These are phyloP conservation scores for Cairneyella variabilis DNA, from an alignment of 495 filamentous ascomycete genomes.

Conservation along the genomic window DNA sequence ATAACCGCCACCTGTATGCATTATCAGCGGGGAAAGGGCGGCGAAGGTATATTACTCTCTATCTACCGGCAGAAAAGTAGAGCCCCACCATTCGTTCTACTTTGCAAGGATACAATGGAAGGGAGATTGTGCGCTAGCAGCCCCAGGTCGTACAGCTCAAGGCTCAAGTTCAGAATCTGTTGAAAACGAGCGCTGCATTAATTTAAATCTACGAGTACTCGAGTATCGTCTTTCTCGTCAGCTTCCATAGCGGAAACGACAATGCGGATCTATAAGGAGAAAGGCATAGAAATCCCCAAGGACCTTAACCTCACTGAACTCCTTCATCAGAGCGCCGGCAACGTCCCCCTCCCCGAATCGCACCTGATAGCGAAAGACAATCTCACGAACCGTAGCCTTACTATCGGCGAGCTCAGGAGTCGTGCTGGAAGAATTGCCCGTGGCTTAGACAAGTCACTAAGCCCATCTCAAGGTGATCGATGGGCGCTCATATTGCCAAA, in stretches of 20 bases:
- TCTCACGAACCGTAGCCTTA: slow-evolving; percentile 34
- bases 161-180: background rate
- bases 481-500: slow-evolving; percentile 36
- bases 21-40: background rate
- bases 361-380: slow-evolving; percentile 36
- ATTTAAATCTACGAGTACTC: background rate
- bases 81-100: too few species aligned
- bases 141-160: background rate
- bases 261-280: slow-evolving; percentile 32
- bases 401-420: slow-evolving; percentile 31
- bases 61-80: too few species aligned
- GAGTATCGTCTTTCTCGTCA: background rate
- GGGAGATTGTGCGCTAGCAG: background rate
- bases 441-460: slow-evolving; percentile 26
- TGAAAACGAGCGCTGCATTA: background rate
- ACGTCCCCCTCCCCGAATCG: slow-evolving; percentile 27
- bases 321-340: slow-evolving; percentile 28
- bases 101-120: background rate
- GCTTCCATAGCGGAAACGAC: background rate
- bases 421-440: slow-evolving; percentile 32
- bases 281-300: slow-evolving; percentile 28
- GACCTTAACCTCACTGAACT: slow-evolving; percentile 35
- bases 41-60: too few species aligned
- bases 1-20: too few species aligned
- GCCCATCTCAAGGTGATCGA: slow-evolving; percentile 27